Evolutionary conservation across 139 green algal species (phyloP).

Genomic region (Chlamydomonas schloesseri): DNA sequence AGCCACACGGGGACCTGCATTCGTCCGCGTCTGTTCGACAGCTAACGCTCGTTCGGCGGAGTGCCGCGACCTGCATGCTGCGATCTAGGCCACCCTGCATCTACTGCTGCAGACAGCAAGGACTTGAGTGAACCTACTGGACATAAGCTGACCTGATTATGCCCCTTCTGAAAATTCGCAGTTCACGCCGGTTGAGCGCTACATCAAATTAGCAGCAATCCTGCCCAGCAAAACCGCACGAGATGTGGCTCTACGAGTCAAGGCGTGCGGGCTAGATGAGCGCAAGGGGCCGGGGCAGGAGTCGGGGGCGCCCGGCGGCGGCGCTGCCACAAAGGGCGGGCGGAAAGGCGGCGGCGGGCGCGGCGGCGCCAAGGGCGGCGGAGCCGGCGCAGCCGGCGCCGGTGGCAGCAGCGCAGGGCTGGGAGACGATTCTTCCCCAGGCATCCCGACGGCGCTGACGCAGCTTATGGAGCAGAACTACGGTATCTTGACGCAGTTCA

Average conservation of each 20-base stretch:
- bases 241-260: slow-evolving; percentile 57
- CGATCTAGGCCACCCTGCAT: too few relatives aligned
- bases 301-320: too few relatives aligned
- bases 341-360: neutral
- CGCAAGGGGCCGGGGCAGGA: neutral
- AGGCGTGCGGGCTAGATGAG: slow-evolving; percentile 15
- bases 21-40: too few relatives aligned
- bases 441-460: neutral
- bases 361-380: neutral
- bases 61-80: too few relatives aligned
- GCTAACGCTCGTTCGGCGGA: too few relatives aligned
- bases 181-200: slow-evolving; percentile 46
- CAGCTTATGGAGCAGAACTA: slow-evolving; percentile 68
- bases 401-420: neutral
- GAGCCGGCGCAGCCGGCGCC: neutral
- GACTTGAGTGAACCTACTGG: too few relatives aligned
- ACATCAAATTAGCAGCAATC: slow-evolving; percentile 41
- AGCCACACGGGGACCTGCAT: too few relatives aligned
- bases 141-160: too few relatives aligned
- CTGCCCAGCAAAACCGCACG: slow-evolving; percentile 52
- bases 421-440: neutral
- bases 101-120: too few relatives aligned
- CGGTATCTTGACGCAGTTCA: slow-evolving; percentile 74
- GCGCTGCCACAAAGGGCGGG: neutral
- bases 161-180: too few relatives aligned